Conservation (phyloP, 1,284 basidiomycete genomes). For the Microbotryum violaceum region DNA sequence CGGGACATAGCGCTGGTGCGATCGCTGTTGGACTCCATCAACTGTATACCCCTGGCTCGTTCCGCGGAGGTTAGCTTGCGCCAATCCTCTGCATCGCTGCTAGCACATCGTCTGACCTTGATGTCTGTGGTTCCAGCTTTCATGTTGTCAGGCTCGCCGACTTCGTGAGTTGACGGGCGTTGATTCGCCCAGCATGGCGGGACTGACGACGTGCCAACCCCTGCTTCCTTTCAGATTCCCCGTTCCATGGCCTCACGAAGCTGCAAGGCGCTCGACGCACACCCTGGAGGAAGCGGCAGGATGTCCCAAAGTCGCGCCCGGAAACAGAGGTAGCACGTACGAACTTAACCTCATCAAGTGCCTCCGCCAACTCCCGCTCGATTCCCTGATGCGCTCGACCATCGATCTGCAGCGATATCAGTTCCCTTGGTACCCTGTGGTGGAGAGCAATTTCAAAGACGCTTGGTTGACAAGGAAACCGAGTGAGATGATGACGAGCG, state of each 20-base stretch:
- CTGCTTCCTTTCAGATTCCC: slow-evolving; percentile 17
- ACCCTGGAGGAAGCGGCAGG: no score
- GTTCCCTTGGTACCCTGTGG: slow-evolving; percentile 29
- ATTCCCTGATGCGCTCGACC: slow-evolving; percentile 10
- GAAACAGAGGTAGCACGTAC: background rate
- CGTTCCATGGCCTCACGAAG: slow-evolving; percentile 30
- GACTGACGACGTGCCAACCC: background rate
- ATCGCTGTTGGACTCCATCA: slow-evolving; percentile 31
- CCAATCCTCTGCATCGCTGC: no score
- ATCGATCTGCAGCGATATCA: background rate
- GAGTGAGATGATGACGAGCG: slow-evolving; percentile 17
- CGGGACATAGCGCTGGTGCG: slow-evolving; percentile 29
- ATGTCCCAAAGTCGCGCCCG: no score
- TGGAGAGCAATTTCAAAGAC: slow-evolving; percentile 21
- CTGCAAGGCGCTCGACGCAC: slow-evolving; percentile 10
- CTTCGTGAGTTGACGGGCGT: slow-evolving; percentile 12
- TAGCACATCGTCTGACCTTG: no score
- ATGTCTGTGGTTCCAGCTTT: slow-evolving; percentile 12
- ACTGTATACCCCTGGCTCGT: slow-evolving; percentile 20
- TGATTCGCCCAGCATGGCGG: no score
- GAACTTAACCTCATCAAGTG: slow-evolving; percentile 21
- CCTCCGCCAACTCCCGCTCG: slow-evolving; percentile 7
- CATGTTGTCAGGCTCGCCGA: slow-evolving; percentile 31
- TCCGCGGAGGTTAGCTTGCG: slow-evolving; percentile 6
- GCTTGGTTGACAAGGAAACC: slow-evolving; percentile 25